Evolutionary conservation across 2,329 filamentous ascomycete genomes (phyloP), one percentile per base, ranked within the genome.

Genomic region (Aaosphaeria arxii): DNA sequence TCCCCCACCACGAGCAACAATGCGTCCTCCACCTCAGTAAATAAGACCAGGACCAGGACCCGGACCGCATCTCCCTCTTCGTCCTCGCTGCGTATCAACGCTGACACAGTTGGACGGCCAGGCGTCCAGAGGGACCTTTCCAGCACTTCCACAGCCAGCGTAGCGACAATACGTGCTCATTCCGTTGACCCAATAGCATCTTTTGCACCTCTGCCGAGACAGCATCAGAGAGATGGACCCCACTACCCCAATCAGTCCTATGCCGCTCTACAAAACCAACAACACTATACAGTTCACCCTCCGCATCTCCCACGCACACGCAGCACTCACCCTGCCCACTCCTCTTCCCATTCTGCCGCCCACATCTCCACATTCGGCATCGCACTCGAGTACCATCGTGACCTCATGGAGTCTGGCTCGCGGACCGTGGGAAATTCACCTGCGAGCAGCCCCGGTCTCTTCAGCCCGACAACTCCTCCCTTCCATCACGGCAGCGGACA

Each of bases 211-310:
- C 42, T 48, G n/a, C 57, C 52, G 24, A 50, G 53, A 13, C 55
- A 47, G 32, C 57, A 52, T 41, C 54, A 53, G 31, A 57, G 57
- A 35, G 63, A 69, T 56, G 64, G 70, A 30, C 71, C 71, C 17
- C 58, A 67, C 48, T 78, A 72, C 54, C 76, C 76, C 41, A 76
- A 77, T 55, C 76, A 79, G 62, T 71, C 75, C 13, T 76, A 76
- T 59, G 70, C 75, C 42, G 75, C 75, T 2, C 64, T 78, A 31
- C 75, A 77, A 43, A 65, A 63, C 44, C 76, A 77, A 59, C 73
- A 77, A 48, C 71, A 74, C 42, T 61, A 66, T n/a, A 59, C 61
- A 11, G 49, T 59, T 6, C 55, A 71, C 40, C 57, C 65, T 29
- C 71, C 71, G 2, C 64, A 69, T 43, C 61, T 72, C 9, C 54